A percentile compares a stretch with the other conserved stretches of the same genome.
Conservation (phyloP, 2,329 filamentous ascomycete genomes). For the Pyrenophora tritici-repentis region DNA sequence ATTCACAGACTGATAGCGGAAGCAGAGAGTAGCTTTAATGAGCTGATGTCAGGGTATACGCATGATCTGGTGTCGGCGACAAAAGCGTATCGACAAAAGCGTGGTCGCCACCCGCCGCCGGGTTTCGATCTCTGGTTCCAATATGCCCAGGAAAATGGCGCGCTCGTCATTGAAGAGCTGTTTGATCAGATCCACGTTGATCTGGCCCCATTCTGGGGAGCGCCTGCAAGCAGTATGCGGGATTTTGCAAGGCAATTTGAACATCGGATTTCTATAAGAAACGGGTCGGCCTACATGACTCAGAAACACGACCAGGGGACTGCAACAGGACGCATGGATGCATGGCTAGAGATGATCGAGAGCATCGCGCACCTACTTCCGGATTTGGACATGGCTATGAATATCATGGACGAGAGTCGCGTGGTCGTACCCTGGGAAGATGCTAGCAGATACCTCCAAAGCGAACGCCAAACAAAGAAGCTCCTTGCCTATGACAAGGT, state of each 20-base stretch:
- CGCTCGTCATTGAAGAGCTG: slow-evolving; percentile 56
- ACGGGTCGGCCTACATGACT: slow-evolving; percentile 43
- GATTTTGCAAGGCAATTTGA: slow-evolving; percentile 47
- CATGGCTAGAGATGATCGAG: slow-evolving; percentile 50
- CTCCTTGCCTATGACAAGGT: slow-evolving; percentile 36
- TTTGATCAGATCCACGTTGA: slow-evolving; percentile 60
- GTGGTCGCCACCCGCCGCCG: slow-evolving; percentile 57
- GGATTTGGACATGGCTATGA: slow-evolving; percentile 55
- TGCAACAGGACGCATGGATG: slow-evolving; percentile 45
- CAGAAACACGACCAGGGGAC: slow-evolving; percentile 25
- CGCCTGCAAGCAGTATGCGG: slow-evolving; percentile 50
- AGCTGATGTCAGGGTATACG: slow-evolving; percentile 45
- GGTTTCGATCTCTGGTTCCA: slow-evolving; percentile 56
- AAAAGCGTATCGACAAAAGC: slow-evolving; percentile 49
- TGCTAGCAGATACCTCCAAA: slow-evolving; percentile 47
- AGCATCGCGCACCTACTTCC: slow-evolving; percentile 48
- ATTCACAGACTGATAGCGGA: slow-evolving; percentile 46
- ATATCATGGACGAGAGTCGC: slow-evolving; percentile 56
- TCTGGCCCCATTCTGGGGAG: slow-evolving; percentile 56
- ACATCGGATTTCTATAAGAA: slow-evolving; percentile 49
- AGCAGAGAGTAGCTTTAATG: slow-evolving; percentile 39
- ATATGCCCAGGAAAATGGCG: slow-evolving; percentile 50
- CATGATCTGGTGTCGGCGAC: slow-evolving; percentile 47
- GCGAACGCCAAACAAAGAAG: slow-evolving; percentile 35
- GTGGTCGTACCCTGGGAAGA: slow-evolving; percentile 55